Percentiles rank a stretch among this genome's conserved stretches.
These are phyloP conservation scores for Amanita thiersii DNA, from an alignment of 768 basidiomycete species.

Conservation along the genomic window DNA sequence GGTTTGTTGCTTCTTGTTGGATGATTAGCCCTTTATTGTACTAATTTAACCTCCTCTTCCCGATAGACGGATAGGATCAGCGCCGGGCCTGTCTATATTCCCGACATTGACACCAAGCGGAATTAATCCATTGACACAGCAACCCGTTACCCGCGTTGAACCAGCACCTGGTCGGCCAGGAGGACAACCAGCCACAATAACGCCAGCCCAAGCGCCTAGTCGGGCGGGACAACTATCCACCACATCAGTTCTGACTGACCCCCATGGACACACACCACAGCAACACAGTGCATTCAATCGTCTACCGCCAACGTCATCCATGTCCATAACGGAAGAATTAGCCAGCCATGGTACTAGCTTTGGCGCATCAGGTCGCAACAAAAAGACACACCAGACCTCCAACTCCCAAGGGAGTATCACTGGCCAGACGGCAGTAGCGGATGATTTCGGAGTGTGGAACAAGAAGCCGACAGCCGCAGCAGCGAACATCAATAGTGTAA, in stretches of 20 bases:
- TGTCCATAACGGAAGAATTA: no score
- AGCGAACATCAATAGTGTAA: slow-evolving; percentile 12
- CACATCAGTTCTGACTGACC: no score
- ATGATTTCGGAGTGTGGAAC: slow-evolving; percentile 14
- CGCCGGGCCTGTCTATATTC: slow-evolving; percentile 36
- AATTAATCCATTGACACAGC: neutral
- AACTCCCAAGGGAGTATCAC: neutral
- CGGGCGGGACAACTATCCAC: no score
- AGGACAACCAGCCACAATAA: no score
- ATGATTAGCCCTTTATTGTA: slow-evolving; percentile 4
- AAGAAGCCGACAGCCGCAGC: no score
- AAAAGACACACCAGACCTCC: slow-evolving; percentile 7
- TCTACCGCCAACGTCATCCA: no score
- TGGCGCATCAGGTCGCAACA: no score
- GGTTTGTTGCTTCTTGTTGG: slow-evolving; percentile 25
- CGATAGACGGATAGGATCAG: slow-evolving; percentile 38
- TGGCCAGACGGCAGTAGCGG: slow-evolving; percentile 5
- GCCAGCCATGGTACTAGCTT: no score
- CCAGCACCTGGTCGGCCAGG: neutral
- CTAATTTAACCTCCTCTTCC: slow-evolving; percentile 1
- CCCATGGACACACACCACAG: neutral
- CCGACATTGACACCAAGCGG: neutral
- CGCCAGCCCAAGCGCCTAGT: no score
- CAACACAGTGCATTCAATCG: neutral
- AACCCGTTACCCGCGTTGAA: slow-evolving; percentile 2